These are phyloP conservation scores for Russula earlei DNA, from an alignment of 768 basidiomycete genomes.

Conservation along the genomic window DNA sequence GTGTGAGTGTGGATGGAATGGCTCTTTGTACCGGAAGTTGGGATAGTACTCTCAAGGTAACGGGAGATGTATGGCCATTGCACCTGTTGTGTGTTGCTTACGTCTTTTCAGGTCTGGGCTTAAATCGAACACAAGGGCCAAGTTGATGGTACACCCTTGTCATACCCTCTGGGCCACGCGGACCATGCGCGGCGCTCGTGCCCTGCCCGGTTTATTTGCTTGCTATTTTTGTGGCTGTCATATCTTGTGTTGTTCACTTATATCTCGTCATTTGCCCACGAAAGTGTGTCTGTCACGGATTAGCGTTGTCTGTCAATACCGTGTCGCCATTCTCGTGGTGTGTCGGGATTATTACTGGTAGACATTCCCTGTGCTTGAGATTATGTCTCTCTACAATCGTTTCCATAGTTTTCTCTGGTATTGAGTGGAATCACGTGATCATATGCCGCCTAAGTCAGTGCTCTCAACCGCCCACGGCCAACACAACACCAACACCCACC, in stretches of 20 bases:
- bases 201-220: constrained; percentile 15
- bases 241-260: constrained; percentile 40
- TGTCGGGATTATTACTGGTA: constrained; percentile 25
- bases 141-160: constrained; percentile 6
- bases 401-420: constrained; percentile 21
- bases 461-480: too few species aligned
- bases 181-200: constrained; percentile 8
- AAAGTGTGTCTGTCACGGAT: constrained; percentile 30
- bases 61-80: neutral
- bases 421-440: constrained; percentile 8
- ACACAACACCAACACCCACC: neutral
- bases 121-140: constrained; percentile 29
- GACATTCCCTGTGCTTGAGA: constrained; percentile 22
- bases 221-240: constrained; percentile 33
- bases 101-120: constrained; percentile 65
- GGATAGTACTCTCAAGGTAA: constrained; percentile 95
- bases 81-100: constrained; percentile 6
- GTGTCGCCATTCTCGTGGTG: constrained; percentile 27
- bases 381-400: constrained; percentile 22
- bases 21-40: constrained; percentile 97
- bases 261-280: constrained; percentile 33
- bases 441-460: too few species aligned
- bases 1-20: constrained; percentile 94
- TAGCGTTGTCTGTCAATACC: constrained; percentile 54
- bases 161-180: constrained; percentile 16